Evolutionary conservation across 2,329 filamentous ascomycete genomes (phyloP).

Genomic region (Diaporthe australafricana): DNA sequence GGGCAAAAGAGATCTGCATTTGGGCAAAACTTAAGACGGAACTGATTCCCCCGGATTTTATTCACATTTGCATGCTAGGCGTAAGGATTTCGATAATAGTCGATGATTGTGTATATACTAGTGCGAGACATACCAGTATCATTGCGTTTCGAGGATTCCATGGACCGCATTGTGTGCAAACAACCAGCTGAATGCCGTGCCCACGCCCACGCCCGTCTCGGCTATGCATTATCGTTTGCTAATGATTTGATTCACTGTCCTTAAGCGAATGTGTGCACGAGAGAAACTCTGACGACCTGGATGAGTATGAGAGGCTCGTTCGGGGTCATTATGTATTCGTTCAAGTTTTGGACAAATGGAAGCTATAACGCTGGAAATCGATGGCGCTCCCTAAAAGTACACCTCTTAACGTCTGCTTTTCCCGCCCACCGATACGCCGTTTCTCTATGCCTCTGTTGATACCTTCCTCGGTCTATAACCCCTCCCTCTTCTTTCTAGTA

Average conservation of each 20-base stretch:
- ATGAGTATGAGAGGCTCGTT: background rate
- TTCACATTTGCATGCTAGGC: constrained; percentile 29
- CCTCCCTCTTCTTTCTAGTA: constrained; percentile 46
- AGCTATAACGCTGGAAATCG: background rate
- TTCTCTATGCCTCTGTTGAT: background rate
- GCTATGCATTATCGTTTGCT: too few relatives aligned
- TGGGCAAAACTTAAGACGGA: background rate
- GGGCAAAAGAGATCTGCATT: constrained; percentile 4
- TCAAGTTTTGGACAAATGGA: background rate
- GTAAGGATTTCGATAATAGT: constrained; percentile 29
- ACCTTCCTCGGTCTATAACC: too few relatives aligned
- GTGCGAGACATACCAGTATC: constrained; percentile 3
- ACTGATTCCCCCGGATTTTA: constrained; percentile 30
- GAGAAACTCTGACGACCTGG: background rate
- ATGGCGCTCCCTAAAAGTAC: background rate
- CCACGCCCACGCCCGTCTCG: too few relatives aligned
- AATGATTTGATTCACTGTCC: too few relatives aligned
- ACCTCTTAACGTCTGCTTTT: constrained; percentile 1
- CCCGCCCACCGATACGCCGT: constrained; percentile 24
- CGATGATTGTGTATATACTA: constrained; percentile 19
- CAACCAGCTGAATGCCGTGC: too few relatives aligned
- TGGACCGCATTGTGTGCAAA: too few relatives aligned
- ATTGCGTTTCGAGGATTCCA: background rate
- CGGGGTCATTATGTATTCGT: background rate
- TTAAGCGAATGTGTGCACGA: too few relatives aligned